Evolutionary conservation across 2,329 filamentous ascomycete genomes (phyloP).

Genomic region (Aspergillus brasiliensis): DNA sequence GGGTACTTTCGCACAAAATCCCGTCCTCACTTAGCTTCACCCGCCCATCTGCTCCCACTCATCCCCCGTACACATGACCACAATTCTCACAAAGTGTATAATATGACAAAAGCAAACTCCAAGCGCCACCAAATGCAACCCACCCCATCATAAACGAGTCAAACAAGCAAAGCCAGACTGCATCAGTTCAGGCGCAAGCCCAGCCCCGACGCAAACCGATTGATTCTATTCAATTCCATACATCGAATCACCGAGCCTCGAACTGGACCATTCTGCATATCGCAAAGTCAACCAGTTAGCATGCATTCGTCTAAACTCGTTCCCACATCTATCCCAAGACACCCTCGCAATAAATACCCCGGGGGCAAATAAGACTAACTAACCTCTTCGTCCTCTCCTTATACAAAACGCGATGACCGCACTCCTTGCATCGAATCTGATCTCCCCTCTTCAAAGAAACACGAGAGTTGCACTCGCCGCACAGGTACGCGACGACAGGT

Average conservation of each 20-base stretch:
- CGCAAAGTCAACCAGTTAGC: constrained; percentile 10
- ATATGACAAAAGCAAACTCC: constrained; percentile 18
- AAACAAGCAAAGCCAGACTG: neutral
- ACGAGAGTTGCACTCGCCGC: constrained; percentile 81
- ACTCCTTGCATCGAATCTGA: constrained; percentile 85
- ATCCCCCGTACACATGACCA: neutral
- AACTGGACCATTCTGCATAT: constrained; percentile 89
- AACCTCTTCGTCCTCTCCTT: constrained; percentile 98
- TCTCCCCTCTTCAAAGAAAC: constrained; percentile 76
- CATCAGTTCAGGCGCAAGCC: neutral
- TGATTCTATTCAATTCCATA: neutral
- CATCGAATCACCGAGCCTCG: constrained; percentile 73
- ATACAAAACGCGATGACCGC: constrained; percentile 92
- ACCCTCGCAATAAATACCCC: neutral
- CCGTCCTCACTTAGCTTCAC: neutral
- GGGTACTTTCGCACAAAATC: too few species aligned
- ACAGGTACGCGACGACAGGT: constrained; percentile 68
- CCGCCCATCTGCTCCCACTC: neutral
- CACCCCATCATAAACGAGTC: constrained; percentile 22
- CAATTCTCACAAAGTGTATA: neutral
- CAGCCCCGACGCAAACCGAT: neutral
- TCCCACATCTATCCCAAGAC: neutral
- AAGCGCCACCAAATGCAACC: constrained; percentile 38
- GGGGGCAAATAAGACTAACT: constrained; percentile 37
- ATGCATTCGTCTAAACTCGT: neutral